Conservation (phyloP, 805 yeast genomes). For the Cyberlindnera xishuangbannaensis region DNA sequence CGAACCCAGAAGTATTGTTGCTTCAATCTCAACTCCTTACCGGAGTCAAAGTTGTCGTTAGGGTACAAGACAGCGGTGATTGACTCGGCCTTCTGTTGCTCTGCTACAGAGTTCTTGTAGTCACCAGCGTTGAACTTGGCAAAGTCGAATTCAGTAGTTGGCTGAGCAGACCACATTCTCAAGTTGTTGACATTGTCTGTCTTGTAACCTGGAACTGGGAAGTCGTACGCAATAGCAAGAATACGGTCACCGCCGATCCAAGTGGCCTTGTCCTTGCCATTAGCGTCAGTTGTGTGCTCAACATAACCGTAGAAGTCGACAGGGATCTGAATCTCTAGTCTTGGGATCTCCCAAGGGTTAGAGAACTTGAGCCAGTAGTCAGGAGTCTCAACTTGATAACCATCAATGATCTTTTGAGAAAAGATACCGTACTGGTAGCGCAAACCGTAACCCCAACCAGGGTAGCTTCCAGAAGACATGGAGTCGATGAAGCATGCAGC, state of each 20-base stretch:
- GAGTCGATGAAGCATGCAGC: conserved; percentile 95
- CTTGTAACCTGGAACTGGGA: conserved; percentile 88
- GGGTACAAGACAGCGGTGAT: conserved; percentile 92
- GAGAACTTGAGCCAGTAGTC: conserved; percentile 89
- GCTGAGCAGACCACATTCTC: conserved; percentile 86
- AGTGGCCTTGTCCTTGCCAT: conserved; percentile 52
- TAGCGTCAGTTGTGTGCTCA: conserved; percentile 37
- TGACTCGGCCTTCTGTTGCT: conserved; percentile 85
- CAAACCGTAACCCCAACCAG: conserved; percentile 96
- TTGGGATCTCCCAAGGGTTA: conserved; percentile 91
- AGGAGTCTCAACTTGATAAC: conserved; percentile 91
- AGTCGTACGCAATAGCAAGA: conserved; percentile 84
- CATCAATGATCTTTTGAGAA: conserved; percentile 82
- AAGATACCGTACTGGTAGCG: conserved; percentile 93
- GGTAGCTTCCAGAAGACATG: conserved; percentile 75
- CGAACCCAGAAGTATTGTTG: conserved; percentile 98
- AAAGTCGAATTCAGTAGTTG: conserved; percentile 88
- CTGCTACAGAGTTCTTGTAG: conserved; percentile 74
- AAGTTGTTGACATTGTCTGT: conserved; percentile 81
- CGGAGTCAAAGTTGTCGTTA: conserved; percentile 86
- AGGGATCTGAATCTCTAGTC: conserved; percentile 83
- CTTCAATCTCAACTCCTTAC: conserved; percentile 86
- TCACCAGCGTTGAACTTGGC: conserved; percentile 89
- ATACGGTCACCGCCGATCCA: conserved; percentile 92
- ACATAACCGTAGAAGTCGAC: conserved; percentile 81